phyloP scores from a whole-genome alignment of 768 basidiomycete genomes.

The Leccinum ochraceum region DNA sequence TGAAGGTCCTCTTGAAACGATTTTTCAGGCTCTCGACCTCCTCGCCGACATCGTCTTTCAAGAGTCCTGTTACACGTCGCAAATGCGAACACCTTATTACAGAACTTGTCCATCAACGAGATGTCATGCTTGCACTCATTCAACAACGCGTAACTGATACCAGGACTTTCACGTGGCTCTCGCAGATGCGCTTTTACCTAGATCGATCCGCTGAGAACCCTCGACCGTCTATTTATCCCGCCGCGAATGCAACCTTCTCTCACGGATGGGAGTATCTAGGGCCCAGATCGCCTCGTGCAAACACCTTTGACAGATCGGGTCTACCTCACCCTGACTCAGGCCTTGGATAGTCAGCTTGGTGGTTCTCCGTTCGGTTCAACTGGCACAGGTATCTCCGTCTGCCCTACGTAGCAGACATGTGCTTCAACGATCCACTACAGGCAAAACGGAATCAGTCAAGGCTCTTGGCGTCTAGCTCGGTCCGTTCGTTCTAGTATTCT shows the following conservation, averaged over 20 bases:
- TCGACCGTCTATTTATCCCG: slow-evolving; percentile 74
- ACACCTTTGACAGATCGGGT: slow-evolving; percentile 97
- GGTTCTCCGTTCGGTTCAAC: slow-evolving; percentile 98
- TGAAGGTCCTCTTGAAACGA: slow-evolving; percentile 67
- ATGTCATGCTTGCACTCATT: slow-evolving; percentile 83
- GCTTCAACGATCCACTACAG: slow-evolving; percentile 39
- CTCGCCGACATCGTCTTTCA: slow-evolving; percentile 94
- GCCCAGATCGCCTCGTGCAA: slow-evolving; percentile 91
- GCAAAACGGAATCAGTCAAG: slow-evolving; percentile 99
- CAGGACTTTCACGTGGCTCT: slow-evolving; percentile 88
- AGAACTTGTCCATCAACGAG: slow-evolving; percentile 96
- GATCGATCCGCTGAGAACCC: slow-evolving; percentile 71
- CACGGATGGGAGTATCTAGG: slow-evolving; percentile 99
- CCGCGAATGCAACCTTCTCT: slow-evolving; percentile 90
- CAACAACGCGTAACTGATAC: slow-evolving; percentile 61
- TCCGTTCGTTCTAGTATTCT: slow-evolving; percentile 99
- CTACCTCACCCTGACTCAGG: slow-evolving; percentile 95
- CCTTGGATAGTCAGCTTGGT: slow-evolving; percentile 91
- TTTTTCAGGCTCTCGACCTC: slow-evolving; percentile 83
- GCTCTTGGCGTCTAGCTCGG: slow-evolving; percentile 97
- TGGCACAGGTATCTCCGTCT: slow-evolving; percentile 72
- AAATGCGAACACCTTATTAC: slow-evolving; percentile 99
- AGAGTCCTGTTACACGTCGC: slow-evolving; percentile 88
- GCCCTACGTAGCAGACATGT: background rate
- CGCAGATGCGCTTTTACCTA: slow-evolving; percentile 98